phyloP scores from a whole-genome alignment of 2,329 filamentous ascomycete species.

The Paecilomyces sp. region DNA sequence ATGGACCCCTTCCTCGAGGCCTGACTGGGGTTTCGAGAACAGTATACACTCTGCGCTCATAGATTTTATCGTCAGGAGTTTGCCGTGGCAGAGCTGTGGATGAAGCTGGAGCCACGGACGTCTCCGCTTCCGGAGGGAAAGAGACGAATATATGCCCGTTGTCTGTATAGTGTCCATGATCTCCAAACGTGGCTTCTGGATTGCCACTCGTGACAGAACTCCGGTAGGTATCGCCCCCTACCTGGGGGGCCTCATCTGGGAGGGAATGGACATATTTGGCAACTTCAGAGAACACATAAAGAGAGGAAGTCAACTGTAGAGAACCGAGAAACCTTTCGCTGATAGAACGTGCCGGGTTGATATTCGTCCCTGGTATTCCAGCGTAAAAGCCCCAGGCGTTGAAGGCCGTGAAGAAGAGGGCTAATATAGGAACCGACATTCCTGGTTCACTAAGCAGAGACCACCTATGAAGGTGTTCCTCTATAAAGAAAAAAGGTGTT shows the following conservation, averaged over 20 bases:
- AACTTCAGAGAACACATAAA: neutral
- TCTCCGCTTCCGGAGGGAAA: neutral
- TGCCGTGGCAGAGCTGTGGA: neutral
- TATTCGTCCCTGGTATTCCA: neutral
- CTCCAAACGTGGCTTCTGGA: neutral
- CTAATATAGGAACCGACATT: neutral
- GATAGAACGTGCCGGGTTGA: neutral
- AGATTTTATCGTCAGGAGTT: neutral
- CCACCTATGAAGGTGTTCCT: neutral
- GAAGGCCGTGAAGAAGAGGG: neutral
- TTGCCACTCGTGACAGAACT: neutral
- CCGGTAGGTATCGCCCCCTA: neutral
- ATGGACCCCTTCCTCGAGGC: neutral
- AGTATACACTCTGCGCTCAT: neutral
- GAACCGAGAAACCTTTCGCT: neutral
- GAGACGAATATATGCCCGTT: neutral
- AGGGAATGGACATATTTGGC: neutral
- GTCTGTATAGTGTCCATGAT: neutral
- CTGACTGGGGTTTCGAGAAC: neutral
- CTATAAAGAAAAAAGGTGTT: neutral
- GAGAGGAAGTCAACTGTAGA: neutral
- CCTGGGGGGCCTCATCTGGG: neutral
- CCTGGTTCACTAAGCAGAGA: neutral
- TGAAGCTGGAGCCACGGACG: neutral
- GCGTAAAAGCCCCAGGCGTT: neutral